Base-by-base conservation (phyloP, 805 yeast species). In the Allodekkera sacchari region DNA sequence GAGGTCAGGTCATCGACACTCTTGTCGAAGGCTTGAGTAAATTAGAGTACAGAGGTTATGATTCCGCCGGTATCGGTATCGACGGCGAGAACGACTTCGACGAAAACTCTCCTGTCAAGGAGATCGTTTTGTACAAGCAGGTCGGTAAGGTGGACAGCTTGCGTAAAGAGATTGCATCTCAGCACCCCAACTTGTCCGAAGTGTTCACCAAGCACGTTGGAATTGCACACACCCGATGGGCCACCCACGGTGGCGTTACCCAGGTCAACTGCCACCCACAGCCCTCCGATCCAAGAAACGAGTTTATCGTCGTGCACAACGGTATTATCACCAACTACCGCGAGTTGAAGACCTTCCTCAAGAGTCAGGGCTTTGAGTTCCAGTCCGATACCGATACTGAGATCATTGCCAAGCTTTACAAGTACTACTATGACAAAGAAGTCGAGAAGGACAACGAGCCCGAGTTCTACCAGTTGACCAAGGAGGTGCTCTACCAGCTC, bases 141-240 rank as follows among this genome's bases (percentile, higher is more conserved):
- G 85, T 77, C 38, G 98, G 98, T 52, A 94, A 92, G 61, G 99
- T 92, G 45, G 73, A 72, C 43, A 79, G 76, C 36, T 76, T 92
- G 55, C 79, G 71, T 55, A 68, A 74, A 40, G 77, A 78, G 59
- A 75, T 83, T 44, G 64, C 61, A 20, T 34, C 47, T 5, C 53
- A 47, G 15, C 56, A 71, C 28, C 69, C 77, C 36, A 73, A 81
- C 48, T 68, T 79, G 46, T 59, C 68, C 18, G 76, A 72, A 38
- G 67, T 74, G 14, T 87, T 84, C 53, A 78, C 74, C 47, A 75
- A 80, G 56, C 98, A 92, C 55, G 87, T 78, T 38, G 98, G 95
- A 54, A 92, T 92, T 57, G 97, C 98, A 16, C 99, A 92, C 63
- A 92, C 99, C 10, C 83, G 99, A 68, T 92, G 99, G 99, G 99